A percentile compares a stretch with the other conserved stretches of the same genome.
These are phyloP conservation scores for Malassezia equina DNA, from an alignment of 1,284 basidiomycete genomes.

Conservation along the genomic window DNA sequence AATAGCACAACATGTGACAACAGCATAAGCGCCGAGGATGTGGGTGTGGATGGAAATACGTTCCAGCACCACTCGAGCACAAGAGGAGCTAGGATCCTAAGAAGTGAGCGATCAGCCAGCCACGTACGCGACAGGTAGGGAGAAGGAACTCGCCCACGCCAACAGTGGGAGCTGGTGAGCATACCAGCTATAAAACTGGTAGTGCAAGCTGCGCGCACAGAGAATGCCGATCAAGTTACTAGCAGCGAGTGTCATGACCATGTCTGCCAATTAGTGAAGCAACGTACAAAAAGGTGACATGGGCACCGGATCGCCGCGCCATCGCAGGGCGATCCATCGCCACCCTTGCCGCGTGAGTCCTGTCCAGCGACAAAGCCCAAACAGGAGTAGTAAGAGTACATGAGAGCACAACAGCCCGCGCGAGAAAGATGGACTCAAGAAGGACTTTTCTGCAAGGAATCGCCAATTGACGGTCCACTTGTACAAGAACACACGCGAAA, in stretches of 20 bases:
- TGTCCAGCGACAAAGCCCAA: constrained; percentile 59
- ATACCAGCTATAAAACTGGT: constrained; percentile 98
- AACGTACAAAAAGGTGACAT: not conserved
- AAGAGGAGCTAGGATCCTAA: constrained; percentile 9
- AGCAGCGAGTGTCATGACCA: constrained; percentile 71
- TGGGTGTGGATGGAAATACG: constrained; percentile 26
- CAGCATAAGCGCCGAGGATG: constrained; percentile 26
- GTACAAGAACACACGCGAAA: constrained; percentile 79
- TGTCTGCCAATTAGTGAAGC: constrained; percentile 53
- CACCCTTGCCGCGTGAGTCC: constrained; percentile 60
- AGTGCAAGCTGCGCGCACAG: constrained; percentile 90
- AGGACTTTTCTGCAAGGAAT: constrained; percentile 65
- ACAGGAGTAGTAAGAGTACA: constrained; percentile 55
- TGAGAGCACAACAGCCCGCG: constrained; percentile 61
- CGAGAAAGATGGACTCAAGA: constrained; percentile 62
- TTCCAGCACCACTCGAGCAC: constrained; percentile 35
- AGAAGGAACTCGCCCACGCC: constrained; percentile 54
- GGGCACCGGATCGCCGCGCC: constrained; percentile 1
- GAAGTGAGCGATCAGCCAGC: not conserved
- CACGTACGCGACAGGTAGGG: constrained; percentile 19
- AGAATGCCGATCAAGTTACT: constrained; percentile 83
- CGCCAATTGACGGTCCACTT: constrained; percentile 99
- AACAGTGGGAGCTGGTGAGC: constrained; percentile 83
- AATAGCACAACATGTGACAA: constrained; percentile 23
- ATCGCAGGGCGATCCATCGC: constrained; percentile 56